Base-by-base conservation (phyloP, 1,284 basidiomycete species). In the Ustilago curta region DNA sequence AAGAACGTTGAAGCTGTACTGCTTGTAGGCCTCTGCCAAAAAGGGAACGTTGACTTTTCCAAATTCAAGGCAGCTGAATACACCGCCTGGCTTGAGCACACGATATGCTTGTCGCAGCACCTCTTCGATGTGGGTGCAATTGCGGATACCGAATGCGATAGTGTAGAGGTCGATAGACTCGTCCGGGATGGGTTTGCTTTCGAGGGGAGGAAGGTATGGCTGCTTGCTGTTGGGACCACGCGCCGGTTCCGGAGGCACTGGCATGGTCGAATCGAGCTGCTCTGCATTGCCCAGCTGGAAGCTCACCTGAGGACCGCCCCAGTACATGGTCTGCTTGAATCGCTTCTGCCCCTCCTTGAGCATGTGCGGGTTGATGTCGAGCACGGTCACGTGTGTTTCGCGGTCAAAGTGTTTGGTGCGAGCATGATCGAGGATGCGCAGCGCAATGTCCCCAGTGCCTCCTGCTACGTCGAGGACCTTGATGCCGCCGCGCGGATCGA, bases 91-190 rank as follows among this genome's bases (percentile, higher is more conserved):
- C 86, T 97, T 98, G 57, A 99, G 89, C 12, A 99, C 95, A 19
- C 97, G 90, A 85, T 97, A 88, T 4, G 97, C 97, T 85, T 98
- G 95, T 67, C 89, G 88, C 45, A 99, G 88, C 18, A 95, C 97
- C 25, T 90, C 90, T 11, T 93, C 91, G 71, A 98, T 90, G 59
- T 93, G 93, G 9, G 97, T 99, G 88, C 94, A 97, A 85, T 99
- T 99, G 55, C 97, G 90, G 78, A 99, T 99, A 35, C 97, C 96
- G 84, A 99, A 99, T 0, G 97, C 95, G 83, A 99, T 98, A 23
- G 97, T 99, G 87, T 97, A 99, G 18, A 98, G 87, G 86, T 99
- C 95, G 76, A 97, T 93, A 87, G 84, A 95, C 92, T 73, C 90
- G 58, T 71, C 69, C 8, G 74, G 52, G 35, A 83, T 78, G 18